Evolutionary conservation across 1,139 yeast species (phyloP).

Genomic region (Kodamaea derodonti): DNA sequence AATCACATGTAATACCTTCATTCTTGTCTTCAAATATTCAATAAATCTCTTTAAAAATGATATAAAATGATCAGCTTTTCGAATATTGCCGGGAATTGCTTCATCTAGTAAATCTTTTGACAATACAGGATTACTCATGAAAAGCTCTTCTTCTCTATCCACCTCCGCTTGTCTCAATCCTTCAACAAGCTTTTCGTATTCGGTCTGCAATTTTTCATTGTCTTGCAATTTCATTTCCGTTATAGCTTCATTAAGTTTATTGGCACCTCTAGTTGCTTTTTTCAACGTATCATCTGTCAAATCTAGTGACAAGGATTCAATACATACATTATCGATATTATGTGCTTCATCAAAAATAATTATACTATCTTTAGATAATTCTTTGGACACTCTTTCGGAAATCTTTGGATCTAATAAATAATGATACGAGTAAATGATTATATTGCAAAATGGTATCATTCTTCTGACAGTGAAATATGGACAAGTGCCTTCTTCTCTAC

Average conservation of each 20-base stretch:
- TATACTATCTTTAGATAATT: conserved; percentile 87
- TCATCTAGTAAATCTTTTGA: conserved; percentile 84
- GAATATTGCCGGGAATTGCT: conserved; percentile 94
- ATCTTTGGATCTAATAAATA: conserved; percentile 94
- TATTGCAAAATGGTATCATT: conserved; percentile 94
- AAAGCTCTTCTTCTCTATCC: conserved; percentile 71
- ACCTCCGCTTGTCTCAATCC: conserved; percentile 80
- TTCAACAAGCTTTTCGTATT: conserved; percentile 84
- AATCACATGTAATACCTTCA: conserved; percentile 95
- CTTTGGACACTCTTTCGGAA: conserved; percentile 91
- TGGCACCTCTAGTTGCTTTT: conserved; percentile 65
- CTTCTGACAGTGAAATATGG: conserved; percentile 97
- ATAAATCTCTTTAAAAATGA: conserved; percentile 88
- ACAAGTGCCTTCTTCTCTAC: conserved; percentile 77
- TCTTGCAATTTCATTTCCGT: conserved; percentile 82
- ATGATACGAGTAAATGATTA: conserved; percentile 93
- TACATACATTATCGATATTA: conserved; percentile 96
- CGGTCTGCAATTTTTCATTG: conserved; percentile 78
- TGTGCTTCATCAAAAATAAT: conserved; percentile 98
- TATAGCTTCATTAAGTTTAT: conserved; percentile 66
- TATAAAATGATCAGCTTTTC: conserved; percentile 95
- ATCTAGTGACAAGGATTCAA: conserved; percentile 89
- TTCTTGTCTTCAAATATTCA: conserved; percentile 91
- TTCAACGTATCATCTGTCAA: conserved; percentile 45
- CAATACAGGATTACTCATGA: conserved; percentile 83